Conservation (phyloP, 2,329 filamentous ascomycete genomes). For the Alternaria novae-zelandiae region DNA sequence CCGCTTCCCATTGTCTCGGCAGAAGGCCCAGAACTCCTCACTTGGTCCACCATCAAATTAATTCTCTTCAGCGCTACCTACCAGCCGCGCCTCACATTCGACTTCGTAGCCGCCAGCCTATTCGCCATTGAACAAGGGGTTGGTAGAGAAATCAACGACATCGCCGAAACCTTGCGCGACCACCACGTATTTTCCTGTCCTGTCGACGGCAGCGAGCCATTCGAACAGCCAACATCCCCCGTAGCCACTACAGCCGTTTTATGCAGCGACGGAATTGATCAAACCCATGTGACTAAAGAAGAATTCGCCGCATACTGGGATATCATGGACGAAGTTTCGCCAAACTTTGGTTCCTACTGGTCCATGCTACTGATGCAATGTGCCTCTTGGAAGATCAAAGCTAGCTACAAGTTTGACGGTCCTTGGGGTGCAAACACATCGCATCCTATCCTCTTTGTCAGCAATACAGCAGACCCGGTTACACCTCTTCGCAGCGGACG, state of each 20-base stretch:
- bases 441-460: constrained; percentile 64
- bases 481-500: constrained; percentile 60
- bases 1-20: constrained; percentile 46
- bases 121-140: constrained; percentile 39
- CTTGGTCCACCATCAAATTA: constrained; percentile 49
- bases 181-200: constrained; percentile 38
- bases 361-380: constrained; percentile 47
- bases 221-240: background rate
- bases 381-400: constrained; percentile 45
- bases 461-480: constrained; percentile 65
- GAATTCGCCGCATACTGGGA: constrained; percentile 46
- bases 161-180: constrained; percentile 22
- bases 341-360: constrained; percentile 49
- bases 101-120: constrained; percentile 43
- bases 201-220: constrained; percentile 24
- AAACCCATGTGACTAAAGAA: constrained; percentile 27
- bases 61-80: constrained; percentile 49
- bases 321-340: constrained; percentile 41
- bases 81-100: constrained; percentile 43
- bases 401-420: constrained; percentile 42
- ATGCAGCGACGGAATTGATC: constrained; percentile 51
- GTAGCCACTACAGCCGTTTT: constrained; percentile 42
- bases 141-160: constrained; percentile 29
- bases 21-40: constrained; percentile 44
- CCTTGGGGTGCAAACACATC: constrained; percentile 50